Percentiles rank a stretch among this genome's conserved stretches.
phyloP scores from a whole-genome alignment of 2,329 filamentous ascomycete species.

The Penicillium sp. region DNA sequence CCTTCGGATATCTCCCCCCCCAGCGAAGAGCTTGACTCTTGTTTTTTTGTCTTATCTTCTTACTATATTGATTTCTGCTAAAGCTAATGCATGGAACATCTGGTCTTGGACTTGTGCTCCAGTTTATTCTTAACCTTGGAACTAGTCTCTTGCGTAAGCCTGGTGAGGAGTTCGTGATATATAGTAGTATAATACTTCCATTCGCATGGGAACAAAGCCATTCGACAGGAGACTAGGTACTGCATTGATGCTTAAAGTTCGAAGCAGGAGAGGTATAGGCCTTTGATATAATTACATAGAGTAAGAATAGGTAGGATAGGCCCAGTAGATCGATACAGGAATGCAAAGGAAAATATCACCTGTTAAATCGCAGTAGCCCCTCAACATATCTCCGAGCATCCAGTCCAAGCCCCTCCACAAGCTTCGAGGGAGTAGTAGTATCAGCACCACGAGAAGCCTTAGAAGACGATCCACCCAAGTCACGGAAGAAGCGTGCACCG shows the following conservation, averaged over 20 bases:
- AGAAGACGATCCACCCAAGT: conserved; percentile 39
- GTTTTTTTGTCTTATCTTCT: conserved; percentile 23
- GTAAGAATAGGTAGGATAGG: background rate
- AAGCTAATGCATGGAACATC: conserved; percentile 36
- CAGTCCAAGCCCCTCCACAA: conserved; percentile 48
- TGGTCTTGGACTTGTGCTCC: conserved; percentile 3
- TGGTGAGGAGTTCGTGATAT: background rate
- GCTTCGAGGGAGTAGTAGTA: conserved; percentile 34
- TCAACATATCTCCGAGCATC: conserved; percentile 51
- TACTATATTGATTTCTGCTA: conserved; percentile 26
- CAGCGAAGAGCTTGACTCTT: conserved; percentile 23
- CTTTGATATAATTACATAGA: background rate
- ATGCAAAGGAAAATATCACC: conserved; percentile 24
- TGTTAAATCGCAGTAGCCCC: conserved; percentile 45
- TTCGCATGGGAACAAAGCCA: no score
- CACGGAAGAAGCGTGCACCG: conserved; percentile 40
- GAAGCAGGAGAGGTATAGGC: background rate
- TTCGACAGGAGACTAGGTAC: background rate
- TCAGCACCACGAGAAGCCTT: conserved; percentile 26
- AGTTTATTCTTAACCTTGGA: background rate
- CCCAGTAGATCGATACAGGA: background rate
- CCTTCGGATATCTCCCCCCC: conserved; percentile 24
- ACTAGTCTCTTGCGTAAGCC: background rate
- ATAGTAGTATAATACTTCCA: background rate
- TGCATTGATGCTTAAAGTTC: background rate